A percentile compares a stretch with the other conserved stretches of the same genome.
phyloP scores from a whole-genome alignment of 805 yeast genomes.

The Teunomyces tritomae region DNA sequence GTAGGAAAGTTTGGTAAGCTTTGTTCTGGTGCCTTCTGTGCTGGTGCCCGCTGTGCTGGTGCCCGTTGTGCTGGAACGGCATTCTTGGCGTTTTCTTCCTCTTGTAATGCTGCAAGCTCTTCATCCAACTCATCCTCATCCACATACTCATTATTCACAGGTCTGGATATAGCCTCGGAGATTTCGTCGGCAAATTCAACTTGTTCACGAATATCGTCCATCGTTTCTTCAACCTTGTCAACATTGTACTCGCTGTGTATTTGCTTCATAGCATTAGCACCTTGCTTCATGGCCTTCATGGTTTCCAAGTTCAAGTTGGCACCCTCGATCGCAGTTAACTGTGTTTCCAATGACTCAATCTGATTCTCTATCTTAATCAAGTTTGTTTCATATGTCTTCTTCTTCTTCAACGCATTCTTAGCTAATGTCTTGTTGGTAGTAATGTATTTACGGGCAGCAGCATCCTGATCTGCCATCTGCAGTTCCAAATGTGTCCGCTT shows the following conservation, averaged over 20 bases:
- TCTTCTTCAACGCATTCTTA: conserved; percentile 80
- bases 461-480: conserved; percentile 80
- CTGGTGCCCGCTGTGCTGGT: conserved; percentile 13
- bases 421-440: conserved; percentile 71
- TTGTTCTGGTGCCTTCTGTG: conserved; percentile 10
- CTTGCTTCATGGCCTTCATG: conserved; percentile 98
- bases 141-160: conserved; percentile 76
- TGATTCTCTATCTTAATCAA: conserved; percentile 80
- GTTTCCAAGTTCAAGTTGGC: conserved; percentile 97
- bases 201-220: conserved; percentile 98
- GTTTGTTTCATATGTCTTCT: conserved; percentile 77
- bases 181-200: conserved; percentile 94
- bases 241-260: conserved; percentile 94
- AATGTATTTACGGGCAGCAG: conserved; percentile 74
- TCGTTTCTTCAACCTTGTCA: conserved; percentile 94
- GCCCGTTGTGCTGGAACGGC: conserved; percentile 13
- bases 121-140: conserved; percentile 95
- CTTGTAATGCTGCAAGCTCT: conserved; percentile 84
- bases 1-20: conserved; percentile 46
- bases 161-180: conserved; percentile 92
- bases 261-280: conserved; percentile 93
- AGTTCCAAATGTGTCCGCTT: conserved; percentile 77
- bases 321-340: conserved; percentile 84
- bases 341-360: conserved; percentile 85
- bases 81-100: conserved; percentile 65